These are phyloP conservation scores for Ambispora gerdemannii DNA, from an alignment of 192 early-diverging fungal species.

Conservation along the genomic window DNA sequence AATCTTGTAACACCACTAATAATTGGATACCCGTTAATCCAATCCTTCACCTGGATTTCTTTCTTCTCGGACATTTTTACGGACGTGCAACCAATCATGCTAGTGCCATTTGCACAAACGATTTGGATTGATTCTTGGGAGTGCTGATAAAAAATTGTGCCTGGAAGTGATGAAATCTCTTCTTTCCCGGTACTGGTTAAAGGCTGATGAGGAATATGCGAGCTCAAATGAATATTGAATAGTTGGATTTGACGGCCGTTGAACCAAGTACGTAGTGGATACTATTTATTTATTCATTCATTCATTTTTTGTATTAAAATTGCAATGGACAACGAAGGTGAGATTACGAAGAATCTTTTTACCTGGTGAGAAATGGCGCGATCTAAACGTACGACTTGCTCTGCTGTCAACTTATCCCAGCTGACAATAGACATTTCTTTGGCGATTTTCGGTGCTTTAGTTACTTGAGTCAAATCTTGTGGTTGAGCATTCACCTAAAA, in stretches of 20 bases:
- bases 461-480: constrained; percentile 64
- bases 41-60: constrained; percentile 53
- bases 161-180: constrained; percentile 18
- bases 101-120: constrained; percentile 49
- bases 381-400: constrained; percentile 60
- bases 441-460: constrained; percentile 66
- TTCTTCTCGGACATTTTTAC: constrained; percentile 65
- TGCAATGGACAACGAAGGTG: background rate
- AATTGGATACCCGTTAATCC: constrained; percentile 69
- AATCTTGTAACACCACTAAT: constrained; percentile 35
- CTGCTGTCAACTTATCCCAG: constrained; percentile 59
- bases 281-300: constrained; percentile 38
- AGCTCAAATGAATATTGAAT: no score
- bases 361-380: constrained; percentile 77
- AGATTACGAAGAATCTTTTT: background rate
- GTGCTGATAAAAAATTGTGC: constrained; percentile 40
- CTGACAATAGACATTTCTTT: constrained; percentile 55
- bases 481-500: constrained; percentile 49
- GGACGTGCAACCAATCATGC: constrained; percentile 37
- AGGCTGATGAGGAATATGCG: constrained; percentile 35
- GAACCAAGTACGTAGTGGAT: constrained; percentile 53
- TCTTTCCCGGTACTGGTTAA: background rate
- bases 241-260: constrained; percentile 45
- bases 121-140: constrained; percentile 42
- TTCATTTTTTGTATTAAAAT: constrained; percentile 21